A percentile compares a stretch with the other conserved stretches of the same genome.
Conservation (phyloP, 148 eudicot genomes). For the Vaccinium macrocarpon region DNA sequence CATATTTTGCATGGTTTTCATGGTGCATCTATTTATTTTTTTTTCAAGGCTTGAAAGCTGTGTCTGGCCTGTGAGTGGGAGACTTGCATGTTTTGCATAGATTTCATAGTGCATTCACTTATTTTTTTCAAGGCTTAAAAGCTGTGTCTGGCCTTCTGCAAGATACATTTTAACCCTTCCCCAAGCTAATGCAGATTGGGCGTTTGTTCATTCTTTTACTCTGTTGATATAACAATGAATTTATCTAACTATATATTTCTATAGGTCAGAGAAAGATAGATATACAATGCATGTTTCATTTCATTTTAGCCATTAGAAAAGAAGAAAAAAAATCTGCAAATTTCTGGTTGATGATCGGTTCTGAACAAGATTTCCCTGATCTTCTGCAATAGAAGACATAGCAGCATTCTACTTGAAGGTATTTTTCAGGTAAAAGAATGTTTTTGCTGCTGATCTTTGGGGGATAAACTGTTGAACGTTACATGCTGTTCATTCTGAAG, state of each 20-base stretch:
- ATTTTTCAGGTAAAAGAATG: not conserved
- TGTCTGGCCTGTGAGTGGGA: not conserved
- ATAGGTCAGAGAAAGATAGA: not conserved
- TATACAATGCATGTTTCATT: not conserved
- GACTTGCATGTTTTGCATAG: not conserved
- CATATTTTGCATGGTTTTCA: not conserved
- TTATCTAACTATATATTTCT: not conserved
- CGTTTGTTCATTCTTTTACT: not conserved
- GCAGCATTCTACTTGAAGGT: not conserved
- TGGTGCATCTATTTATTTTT: not conserved
- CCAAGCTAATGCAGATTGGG: not conserved
- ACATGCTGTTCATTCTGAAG: not conserved
- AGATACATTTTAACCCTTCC: constrained; percentile 1
- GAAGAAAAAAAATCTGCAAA: not conserved
- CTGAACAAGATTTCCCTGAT: not conserved
- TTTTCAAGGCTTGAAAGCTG: not conserved
- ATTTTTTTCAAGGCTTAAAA: not conserved
- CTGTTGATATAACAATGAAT: not conserved
- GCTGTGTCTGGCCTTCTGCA: not conserved
- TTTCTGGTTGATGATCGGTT: not conserved
- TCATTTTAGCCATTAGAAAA: no score
- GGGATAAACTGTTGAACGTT: not conserved
- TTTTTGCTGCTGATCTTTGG: not conserved
- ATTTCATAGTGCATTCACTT: not conserved
- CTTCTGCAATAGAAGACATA: not conserved